Base-by-base conservation (phyloP, 1,284 basidiomycete species). In the Bondarzewia mesenterica region DNA sequence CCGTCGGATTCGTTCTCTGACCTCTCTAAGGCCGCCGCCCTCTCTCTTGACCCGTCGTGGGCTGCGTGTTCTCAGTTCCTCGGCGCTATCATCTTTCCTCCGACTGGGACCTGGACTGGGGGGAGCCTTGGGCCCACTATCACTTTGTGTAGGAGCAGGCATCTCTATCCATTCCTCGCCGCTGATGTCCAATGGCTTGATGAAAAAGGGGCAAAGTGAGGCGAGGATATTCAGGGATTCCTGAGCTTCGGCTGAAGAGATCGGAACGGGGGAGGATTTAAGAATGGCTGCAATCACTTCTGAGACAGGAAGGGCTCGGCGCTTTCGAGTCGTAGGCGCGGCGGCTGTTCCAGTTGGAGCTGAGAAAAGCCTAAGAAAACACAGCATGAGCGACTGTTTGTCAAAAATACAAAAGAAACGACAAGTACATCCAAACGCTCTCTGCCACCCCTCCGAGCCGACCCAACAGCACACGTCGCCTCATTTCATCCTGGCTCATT, bases 131-230 rank as follows among this genome's bases (percentile, higher is more conserved):
- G 47, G n/a, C n/a, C 37, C 47, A 42, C 27, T 48, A 12, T 48
- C 51, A 42, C 22, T 43, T 14, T 41, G 48, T 51, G 64, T 59
- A 2, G 74, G 60, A 14, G 80, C 73, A 25, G 86, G 85, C 85
- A 88, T 89, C 63, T 89, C 87, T 7, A 89, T 66, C 86, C 85
- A 89, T 47, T 84, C 83, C 58, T 80, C 78, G n/a, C 78, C 77
- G 7, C 67, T 75, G 16, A 89, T 74, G 53, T 75, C 68, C 8
- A 87, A 65, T 44, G 68, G 70, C 57, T 72, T 79, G 48, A 90
- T 61, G 68, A 89, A 89, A 66, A 89, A 89, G 0, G 86, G 86
- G 58, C 87, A 89, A 15, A 89, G 64, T 36, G 72, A 72, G 5
- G 73, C 68, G 44, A 90, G 71, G 61, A 89, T 70, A 18, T 66